Evolutionary conservation across 2,329 filamentous ascomycete species (phyloP).

Genomic region (Cercospora zeae-maydis): DNA sequence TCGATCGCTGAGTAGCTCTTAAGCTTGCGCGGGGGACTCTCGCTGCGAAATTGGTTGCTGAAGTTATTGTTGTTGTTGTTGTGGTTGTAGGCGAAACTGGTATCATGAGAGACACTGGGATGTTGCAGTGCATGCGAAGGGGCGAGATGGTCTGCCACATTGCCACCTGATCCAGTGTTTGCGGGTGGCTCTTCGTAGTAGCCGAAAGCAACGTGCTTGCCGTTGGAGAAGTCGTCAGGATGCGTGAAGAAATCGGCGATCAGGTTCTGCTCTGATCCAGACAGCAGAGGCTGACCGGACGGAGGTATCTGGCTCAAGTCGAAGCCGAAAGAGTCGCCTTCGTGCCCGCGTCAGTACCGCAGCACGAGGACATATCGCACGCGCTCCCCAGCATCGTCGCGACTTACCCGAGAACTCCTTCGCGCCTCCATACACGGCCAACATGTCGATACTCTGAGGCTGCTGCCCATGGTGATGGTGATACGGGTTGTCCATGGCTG

Average conservation of each 20-base stretch:
- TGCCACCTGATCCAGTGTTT: neutral
- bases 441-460: conserved; percentile 14
- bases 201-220: conserved; percentile 7
- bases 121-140: neutral
- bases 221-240: conserved; percentile 14
- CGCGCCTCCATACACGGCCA: conserved; percentile 9
- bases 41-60: neutral
- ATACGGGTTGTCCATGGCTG: conserved; percentile 16
- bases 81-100: neutral
- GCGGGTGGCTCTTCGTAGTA: conserved; percentile 8
- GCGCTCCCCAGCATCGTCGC: neutral
- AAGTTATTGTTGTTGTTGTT: neutral
- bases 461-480: conserved; percentile 10
- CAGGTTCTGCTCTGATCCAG: conserved; percentile 15
- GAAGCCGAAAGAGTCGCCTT: conserved; percentile 5
- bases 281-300: conserved; percentile 9
- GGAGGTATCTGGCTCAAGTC: conserved; percentile 4
- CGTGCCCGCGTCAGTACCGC: neutral
- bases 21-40: neutral
- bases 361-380: neutral
- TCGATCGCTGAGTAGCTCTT: conserved; percentile 2
- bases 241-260: conserved; percentile 16
- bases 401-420: conserved; percentile 11
- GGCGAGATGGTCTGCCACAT: neutral
- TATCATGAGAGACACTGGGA: neutral